These are phyloP conservation scores for Mytilinidion resinicola DNA, from an alignment of 495 filamentous ascomycete genomes.

Conservation along the genomic window DNA sequence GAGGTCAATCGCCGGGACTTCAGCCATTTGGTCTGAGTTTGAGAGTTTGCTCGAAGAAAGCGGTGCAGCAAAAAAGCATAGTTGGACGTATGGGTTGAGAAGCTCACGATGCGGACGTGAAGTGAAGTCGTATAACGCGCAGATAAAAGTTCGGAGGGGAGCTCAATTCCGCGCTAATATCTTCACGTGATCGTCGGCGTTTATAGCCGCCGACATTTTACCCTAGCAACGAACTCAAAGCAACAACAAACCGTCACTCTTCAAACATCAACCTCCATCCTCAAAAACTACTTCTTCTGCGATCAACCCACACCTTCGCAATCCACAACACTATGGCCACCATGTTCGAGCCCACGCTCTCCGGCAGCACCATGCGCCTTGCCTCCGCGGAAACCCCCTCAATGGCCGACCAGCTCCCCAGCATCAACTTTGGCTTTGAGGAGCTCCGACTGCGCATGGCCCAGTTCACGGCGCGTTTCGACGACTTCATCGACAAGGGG, in stretches of 20 bases:
- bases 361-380: slow-evolving; percentile 66
- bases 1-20: slow-evolving; percentile 47
- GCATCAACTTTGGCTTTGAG: slow-evolving; percentile 92
- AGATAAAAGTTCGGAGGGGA: not conserved
- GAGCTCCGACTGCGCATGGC: slow-evolving; percentile 92
- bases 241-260: not conserved
- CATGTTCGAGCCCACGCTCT: slow-evolving; percentile 69
- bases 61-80: slow-evolving; percentile 10
- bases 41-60: not conserved
- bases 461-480: slow-evolving; percentile 84
- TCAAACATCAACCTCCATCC: not conserved
- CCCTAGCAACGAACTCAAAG: not conserved
- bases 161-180: not conserved
- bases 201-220: not conserved
- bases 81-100: slow-evolving; percentile 1
- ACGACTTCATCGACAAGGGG: slow-evolving; percentile 86
- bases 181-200: not conserved
- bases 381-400: slow-evolving; percentile 50
- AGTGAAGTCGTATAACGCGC: not conserved
- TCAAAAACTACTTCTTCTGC: not conserved
- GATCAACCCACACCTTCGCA: not conserved
- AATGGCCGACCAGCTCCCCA: slow-evolving; percentile 78
- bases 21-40: slow-evolving; percentile 55
- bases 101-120: not conserved
- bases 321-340: slow-evolving; percentile 50